phyloP scores from a whole-genome alignment of 768 basidiomycete genomes.

The Gloeopeniophorella convolvens region DNA sequence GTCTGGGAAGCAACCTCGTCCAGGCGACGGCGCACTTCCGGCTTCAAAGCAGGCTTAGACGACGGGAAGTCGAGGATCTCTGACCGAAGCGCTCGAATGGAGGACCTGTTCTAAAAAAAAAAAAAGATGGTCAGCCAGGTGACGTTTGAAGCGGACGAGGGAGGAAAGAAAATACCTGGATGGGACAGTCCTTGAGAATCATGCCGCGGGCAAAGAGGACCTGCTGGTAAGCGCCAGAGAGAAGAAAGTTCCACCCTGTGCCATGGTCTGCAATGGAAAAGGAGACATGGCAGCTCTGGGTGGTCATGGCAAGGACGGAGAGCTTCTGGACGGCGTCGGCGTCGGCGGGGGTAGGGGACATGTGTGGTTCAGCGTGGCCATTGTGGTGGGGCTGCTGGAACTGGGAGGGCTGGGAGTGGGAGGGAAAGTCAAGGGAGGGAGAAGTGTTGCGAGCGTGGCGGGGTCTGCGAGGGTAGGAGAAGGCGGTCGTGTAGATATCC shows the following conservation, averaged over 20 bases:
- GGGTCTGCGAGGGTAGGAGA: constrained; percentile 83
- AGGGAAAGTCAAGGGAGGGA: constrained; percentile 56
- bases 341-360: constrained; percentile 38
- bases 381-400: constrained; percentile 28
- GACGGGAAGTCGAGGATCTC: constrained; percentile 87
- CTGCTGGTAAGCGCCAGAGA: constrained; percentile 88
- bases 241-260: constrained; percentile 80
- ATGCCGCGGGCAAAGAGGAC: constrained; percentile 87
- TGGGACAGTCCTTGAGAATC: constrained; percentile 84
- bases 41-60: constrained; percentile 73
- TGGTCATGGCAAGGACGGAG: constrained; percentile 68
- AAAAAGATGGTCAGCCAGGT: constrained; percentile 16
- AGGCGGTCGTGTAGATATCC: constrained; percentile 95
- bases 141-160: constrained; percentile 19
- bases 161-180: constrained; percentile 48
- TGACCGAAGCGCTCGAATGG: constrained; percentile 86
- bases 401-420: constrained; percentile 39
- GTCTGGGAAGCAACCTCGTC: constrained; percentile 93
- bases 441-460: constrained; percentile 59
- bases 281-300: constrained; percentile 79
- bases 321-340: constrained; percentile 75
- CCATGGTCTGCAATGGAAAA: constrained; percentile 69
- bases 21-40: constrained; percentile 75
- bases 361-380: constrained; percentile 27
- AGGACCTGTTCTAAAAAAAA: constrained; percentile 59